Evolutionary conservation across 2,329 filamentous ascomycete species (phyloP).

Genomic region (Claviceps spartinae): DNA sequence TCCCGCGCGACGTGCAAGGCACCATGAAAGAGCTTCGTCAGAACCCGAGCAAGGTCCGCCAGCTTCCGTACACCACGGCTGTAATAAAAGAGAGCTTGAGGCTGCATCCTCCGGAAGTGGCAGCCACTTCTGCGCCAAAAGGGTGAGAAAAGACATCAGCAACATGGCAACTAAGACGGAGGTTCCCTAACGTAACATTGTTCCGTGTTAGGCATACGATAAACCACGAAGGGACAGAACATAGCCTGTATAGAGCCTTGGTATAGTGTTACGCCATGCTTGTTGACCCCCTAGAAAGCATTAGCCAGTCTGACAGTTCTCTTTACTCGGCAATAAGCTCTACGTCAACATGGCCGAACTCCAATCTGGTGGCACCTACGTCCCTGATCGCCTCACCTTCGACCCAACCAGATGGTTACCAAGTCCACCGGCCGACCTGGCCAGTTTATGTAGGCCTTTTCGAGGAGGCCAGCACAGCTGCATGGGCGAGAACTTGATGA

Average conservation of each 20-base stretch:
- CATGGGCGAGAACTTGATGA: constrained; percentile 4
- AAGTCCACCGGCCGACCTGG: not conserved
- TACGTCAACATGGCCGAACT: not conserved
- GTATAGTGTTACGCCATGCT: not conserved
- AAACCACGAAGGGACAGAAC: not conserved
- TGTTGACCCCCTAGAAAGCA: not conserved
- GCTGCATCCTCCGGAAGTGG: not conserved
- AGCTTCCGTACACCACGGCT: constrained; percentile 2
- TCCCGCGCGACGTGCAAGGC: not conserved
- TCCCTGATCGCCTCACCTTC: not conserved
- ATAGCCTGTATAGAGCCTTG: not conserved
- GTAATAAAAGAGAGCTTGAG: constrained; percentile 3
- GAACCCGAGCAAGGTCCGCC: not conserved
- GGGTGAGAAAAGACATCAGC: not conserved
- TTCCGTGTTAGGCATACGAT: not conserved
- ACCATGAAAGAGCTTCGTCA: not conserved
- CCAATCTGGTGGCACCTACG: not conserved
- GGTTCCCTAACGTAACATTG: not conserved
- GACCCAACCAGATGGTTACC: constrained; percentile 1
- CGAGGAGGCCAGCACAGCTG: constrained; percentile 2
- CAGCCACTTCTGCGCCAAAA: not conserved
- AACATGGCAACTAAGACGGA: too few relatives aligned
- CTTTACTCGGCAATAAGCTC: not conserved
- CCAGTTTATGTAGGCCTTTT: not conserved
- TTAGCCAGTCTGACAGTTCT: not conserved